Evolutionary conservation across 169 alveolate species (phyloP).

Genomic region (Babesia ovata): DNA sequence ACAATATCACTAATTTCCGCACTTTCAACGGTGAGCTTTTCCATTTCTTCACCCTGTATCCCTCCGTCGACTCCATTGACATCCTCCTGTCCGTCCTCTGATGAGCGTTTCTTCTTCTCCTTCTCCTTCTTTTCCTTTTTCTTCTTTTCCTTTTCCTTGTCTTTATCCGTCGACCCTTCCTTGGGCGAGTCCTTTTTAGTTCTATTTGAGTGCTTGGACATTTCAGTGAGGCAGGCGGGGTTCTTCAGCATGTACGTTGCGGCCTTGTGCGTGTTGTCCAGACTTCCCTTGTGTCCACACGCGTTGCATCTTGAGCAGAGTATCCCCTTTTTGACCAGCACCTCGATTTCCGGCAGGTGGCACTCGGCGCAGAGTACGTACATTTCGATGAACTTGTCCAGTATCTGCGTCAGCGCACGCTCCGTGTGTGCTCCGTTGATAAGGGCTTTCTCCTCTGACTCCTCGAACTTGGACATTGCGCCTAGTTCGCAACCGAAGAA

Average conservation of each 20-base stretch:
- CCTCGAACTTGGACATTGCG: slow-evolving; percentile 93
- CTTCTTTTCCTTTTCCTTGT: slow-evolving; percentile 39
- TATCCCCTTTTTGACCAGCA: slow-evolving; percentile 88
- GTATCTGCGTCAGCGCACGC: slow-evolving; percentile 86
- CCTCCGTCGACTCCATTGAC: slow-evolving; percentile 41
- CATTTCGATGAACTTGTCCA: slow-evolving; percentile 97
- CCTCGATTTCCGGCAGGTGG: slow-evolving; percentile 96
- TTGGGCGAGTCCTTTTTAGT: slow-evolving; percentile 20
- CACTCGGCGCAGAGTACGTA: slow-evolving; percentile 97
- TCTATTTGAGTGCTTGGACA: slow-evolving; percentile 19
- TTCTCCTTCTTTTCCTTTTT: slow-evolving; percentile 60
- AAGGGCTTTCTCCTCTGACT: slow-evolving; percentile 91
- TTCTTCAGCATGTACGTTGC: slow-evolving; percentile 93
- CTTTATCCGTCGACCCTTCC: slow-evolving; percentile 44
- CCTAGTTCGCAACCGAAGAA: slow-evolving; percentile 95
- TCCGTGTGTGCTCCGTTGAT: slow-evolving; percentile 94
- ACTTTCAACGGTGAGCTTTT: slow-evolving; percentile 75
- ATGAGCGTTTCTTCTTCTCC: slow-evolving; percentile 37
- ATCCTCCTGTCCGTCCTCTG: slow-evolving; percentile 11
- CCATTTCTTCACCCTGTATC: slow-evolving; percentile 50
- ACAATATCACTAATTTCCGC: slow-evolving; percentile 81
- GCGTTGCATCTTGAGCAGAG: slow-evolving; percentile 93
- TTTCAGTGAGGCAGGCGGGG: slow-evolving; percentile 79
- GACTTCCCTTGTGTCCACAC: slow-evolving; percentile 93
- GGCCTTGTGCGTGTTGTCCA: slow-evolving; percentile 95